A percentile compares a stretch with the other conserved stretches of the same genome.
phyloP scores from a whole-genome alignment of 78 protist species.

The Planoprotostelium fungivorum region DNA sequence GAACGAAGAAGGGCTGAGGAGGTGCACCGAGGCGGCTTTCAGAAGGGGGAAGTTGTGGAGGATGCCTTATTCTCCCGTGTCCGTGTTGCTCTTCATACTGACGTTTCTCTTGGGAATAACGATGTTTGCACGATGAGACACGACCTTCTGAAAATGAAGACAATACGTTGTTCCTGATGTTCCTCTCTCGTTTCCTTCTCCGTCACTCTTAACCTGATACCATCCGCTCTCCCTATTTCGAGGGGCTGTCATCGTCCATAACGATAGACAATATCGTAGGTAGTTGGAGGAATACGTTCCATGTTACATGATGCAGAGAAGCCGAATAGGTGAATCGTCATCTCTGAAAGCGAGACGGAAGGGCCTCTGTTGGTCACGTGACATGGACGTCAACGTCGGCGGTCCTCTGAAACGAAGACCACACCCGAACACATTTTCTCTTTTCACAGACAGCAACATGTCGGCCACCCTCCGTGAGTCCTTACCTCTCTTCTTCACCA shows the following conservation, averaged over 20 bases:
- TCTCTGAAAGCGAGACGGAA: not conserved
- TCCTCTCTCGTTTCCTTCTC: no score
- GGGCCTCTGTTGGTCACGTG: not conserved
- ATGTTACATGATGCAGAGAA: not conserved
- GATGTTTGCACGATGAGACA: no score
- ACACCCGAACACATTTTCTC: not conserved
- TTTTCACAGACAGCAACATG: not conserved
- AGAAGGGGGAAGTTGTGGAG: not conserved
- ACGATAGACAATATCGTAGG: no score
- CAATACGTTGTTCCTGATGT: no score
- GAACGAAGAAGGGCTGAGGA: not conserved
- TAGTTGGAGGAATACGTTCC: no score
- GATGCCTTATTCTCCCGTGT: not conserved
- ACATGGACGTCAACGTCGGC: not conserved
- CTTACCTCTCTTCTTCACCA: not conserved
- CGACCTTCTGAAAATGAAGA: no score
- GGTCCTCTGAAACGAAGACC: not conserved
- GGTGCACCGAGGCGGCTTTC: not conserved
- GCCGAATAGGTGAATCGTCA: no score
- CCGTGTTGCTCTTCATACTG: not conserved
- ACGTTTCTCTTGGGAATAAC: no score
- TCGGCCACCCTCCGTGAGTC: not conserved
- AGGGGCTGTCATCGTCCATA: no score
- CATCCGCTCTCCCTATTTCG: no score
- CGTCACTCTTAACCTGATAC: no score